phyloP scores from a whole-genome alignment of 2,329 filamentous ascomycete genomes.

The Fusarium sp. region DNA sequence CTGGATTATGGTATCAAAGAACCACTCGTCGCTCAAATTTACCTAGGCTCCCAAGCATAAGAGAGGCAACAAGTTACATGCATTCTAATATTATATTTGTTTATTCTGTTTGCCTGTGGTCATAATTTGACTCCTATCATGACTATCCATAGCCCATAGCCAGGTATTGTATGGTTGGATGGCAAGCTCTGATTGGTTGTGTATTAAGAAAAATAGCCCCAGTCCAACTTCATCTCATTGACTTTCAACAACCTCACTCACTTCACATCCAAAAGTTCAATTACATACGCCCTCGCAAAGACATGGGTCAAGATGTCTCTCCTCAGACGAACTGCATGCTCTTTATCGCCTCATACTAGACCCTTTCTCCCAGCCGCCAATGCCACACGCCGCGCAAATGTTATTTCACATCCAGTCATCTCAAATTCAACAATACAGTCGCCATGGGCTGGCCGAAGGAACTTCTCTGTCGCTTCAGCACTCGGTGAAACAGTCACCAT shows the following conservation, averaged over 20 bases:
- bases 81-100: too few species aligned
- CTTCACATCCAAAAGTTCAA: conserved; percentile 10
- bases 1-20: too few species aligned
- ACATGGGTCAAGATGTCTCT: conserved; percentile 41
- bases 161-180: not conserved
- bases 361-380: conserved; percentile 18
- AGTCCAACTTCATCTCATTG: conserved; percentile 30
- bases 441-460: conserved; percentile 41
- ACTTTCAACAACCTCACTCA: conserved; percentile 17
- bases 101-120: too few species aligned
- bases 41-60: too few species aligned
- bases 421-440: conserved; percentile 8
- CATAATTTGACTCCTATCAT: not conserved
- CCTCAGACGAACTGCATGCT: conserved; percentile 24
- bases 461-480: conserved; percentile 53
- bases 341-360: conserved; percentile 29
- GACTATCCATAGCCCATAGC: not conserved
- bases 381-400: conserved; percentile 11
- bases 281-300: conserved; percentile 9
- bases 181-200: conserved; percentile 30
- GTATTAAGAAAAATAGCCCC: conserved; percentile 4
- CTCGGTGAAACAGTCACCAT: conserved; percentile 54
- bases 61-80: too few species aligned
- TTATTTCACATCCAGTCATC: conserved; percentile 13
- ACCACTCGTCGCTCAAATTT: too few species aligned